Percentiles rank a stretch among this genome's conserved stretches.
Conservation (phyloP, 116 monocot genomes). For the Zostera marina region DNA sequence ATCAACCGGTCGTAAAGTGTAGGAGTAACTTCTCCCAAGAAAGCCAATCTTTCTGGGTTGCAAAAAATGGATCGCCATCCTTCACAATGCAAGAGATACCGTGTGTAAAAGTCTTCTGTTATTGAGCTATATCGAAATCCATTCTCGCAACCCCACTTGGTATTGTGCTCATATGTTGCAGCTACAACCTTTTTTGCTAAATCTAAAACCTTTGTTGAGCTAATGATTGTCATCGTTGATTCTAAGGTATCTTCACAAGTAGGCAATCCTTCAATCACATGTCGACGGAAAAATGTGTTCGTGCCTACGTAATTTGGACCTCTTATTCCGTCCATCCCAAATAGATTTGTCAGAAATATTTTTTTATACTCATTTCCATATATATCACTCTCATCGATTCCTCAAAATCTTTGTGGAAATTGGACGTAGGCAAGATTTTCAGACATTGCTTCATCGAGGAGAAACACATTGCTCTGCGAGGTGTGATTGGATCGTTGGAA, state of each 20-base stretch:
- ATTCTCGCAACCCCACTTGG: slow-evolving; percentile 19
- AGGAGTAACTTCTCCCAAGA: too few species aligned
- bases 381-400: slow-evolving; percentile 41
- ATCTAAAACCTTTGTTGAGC: background rate
- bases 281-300: slow-evolving; percentile 35
- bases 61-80: slow-evolving; percentile 53
- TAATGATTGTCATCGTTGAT: background rate
- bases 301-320: slow-evolving; percentile 47
- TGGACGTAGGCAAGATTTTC: slow-evolving; percentile 46
- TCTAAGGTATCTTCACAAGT: background rate
- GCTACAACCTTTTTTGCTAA: slow-evolving; percentile 5
- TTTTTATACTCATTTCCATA: slow-evolving; percentile 31
- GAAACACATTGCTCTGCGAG: slow-evolving; percentile 45
- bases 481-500: slow-evolving; percentile 38
- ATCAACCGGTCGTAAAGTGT: slow-evolving; percentile 25
- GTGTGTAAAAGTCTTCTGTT: background rate
- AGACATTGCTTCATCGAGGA: slow-evolving; percentile 27
- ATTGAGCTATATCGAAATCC: background rate
- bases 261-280: background rate
- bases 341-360: slow-evolving; percentile 13
- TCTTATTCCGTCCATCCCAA: slow-evolving; percentile 33
- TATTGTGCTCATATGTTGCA: slow-evolving; percentile 15
- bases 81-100: background rate
- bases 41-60: too few species aligned
- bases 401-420: slow-evolving; percentile 46